Evolutionary conservation across 106 monocot genomes (phyloP).

Genomic region (Allium fistulosum): DNA sequence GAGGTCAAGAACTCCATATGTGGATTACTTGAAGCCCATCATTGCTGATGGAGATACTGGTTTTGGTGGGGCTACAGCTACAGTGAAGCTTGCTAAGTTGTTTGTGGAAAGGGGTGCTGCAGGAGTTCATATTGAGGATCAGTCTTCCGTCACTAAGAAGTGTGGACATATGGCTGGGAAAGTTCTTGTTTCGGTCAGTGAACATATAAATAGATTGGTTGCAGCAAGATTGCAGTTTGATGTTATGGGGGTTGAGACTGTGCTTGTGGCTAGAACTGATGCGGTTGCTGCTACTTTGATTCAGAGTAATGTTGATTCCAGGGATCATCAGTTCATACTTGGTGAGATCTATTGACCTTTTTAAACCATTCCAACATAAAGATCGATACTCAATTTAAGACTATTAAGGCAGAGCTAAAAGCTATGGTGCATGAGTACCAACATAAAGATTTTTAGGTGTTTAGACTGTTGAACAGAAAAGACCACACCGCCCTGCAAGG

Average conservation of each 20-base stretch:
- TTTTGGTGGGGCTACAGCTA: constrained; percentile 89
- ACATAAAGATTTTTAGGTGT: no score
- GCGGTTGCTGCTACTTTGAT: constrained; percentile 79
- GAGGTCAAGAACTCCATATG: constrained; percentile 48
- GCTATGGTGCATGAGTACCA: no score
- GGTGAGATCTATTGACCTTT: constrained; percentile 3
- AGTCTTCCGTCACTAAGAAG: constrained; percentile 89
- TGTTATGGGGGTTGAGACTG: constrained; percentile 82
- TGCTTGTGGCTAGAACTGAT: constrained; percentile 79
- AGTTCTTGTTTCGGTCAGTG: constrained; percentile 58
- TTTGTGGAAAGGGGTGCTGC: constrained; percentile 96
- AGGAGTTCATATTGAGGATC: constrained; percentile 89
- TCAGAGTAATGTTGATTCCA: constrained; percentile 74
- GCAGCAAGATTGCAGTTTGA: constrained; percentile 89
- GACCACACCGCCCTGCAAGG: no score
- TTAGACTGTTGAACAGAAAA: no score
- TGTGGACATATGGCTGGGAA: constrained; percentile 99
- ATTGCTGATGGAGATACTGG: constrained; percentile 92
- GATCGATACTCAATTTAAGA: no score
- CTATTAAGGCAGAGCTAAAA: no score
- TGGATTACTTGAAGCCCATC: constrained; percentile 84
- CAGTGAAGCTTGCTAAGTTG: constrained; percentile 93
- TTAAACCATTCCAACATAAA: no score
- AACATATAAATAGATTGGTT: constrained; percentile 88
- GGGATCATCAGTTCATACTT: constrained; percentile 95